phyloP scores from a whole-genome alignment of 148 eudicot species.

The Rhododendron molle region DNA sequence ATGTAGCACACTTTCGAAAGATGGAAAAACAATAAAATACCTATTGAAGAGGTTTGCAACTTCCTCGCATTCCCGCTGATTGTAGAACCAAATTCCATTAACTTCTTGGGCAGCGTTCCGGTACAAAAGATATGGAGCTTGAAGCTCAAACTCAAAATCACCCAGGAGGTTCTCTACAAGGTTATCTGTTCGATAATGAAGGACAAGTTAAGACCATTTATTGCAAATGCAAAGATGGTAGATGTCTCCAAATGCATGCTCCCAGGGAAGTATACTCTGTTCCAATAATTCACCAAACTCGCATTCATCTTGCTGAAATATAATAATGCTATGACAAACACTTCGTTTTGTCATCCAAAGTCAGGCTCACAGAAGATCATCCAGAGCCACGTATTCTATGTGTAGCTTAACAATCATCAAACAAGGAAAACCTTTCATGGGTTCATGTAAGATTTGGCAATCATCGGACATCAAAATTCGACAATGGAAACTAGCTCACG shows the following conservation, averaged over 20 bases:
- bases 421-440: neutral
- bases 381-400: neutral
- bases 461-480: neutral
- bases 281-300: neutral
- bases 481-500: neutral
- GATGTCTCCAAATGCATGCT: neutral
- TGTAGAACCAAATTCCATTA: slow-evolving; percentile 95
- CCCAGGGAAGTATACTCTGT: neutral
- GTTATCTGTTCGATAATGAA: slow-evolving; percentile 49
- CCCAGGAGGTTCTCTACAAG: slow-evolving; percentile 85
- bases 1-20: neutral
- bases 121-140: slow-evolving; percentile 77
- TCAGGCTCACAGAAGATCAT: slow-evolving; percentile 1
- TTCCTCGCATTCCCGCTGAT: slow-evolving; percentile 79
- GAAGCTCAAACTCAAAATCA: slow-evolving; percentile 88
- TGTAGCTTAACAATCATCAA: neutral
- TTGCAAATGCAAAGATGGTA: neutral
- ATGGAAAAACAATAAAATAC: slow-evolving; percentile 21
- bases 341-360: neutral
- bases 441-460: neutral
- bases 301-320: neutral
- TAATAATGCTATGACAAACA: neutral
- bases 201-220: neutral
- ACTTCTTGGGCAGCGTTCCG: slow-evolving; percentile 89
- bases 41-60: slow-evolving; percentile 82